A percentile compares a stretch with the other conserved stretches of the same genome.
These are phyloP conservation scores for Mycena metata DNA, from an alignment of 768 basidiomycete species.

Conservation along the genomic window DNA sequence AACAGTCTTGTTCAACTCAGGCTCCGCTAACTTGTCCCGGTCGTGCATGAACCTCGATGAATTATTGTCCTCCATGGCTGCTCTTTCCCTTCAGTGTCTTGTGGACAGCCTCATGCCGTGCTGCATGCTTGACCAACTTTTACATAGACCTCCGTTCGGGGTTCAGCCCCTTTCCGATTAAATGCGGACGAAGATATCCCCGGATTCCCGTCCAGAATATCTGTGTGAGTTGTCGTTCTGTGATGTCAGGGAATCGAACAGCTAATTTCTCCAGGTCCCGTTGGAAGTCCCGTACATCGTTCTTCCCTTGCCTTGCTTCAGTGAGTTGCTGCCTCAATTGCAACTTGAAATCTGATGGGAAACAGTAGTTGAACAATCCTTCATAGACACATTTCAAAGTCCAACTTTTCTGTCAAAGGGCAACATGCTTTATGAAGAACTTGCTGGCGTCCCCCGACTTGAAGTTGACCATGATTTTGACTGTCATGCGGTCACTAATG, in stretches of 20 bases:
- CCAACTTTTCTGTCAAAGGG: no score
- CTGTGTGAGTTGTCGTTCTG: constrained; percentile 19
- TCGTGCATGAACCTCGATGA: no score
- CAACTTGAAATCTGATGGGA: neutral
- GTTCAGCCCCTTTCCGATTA: constrained; percentile 14
- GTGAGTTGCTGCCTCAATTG: neutral
- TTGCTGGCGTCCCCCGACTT: no score
- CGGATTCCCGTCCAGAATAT: constrained; percentile 25
- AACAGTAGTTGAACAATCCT: neutral
- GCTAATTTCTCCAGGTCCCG: constrained; percentile 11
- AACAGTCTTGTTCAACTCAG: no score
- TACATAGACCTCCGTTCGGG: constrained; percentile 17
- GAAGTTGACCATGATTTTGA: no score
- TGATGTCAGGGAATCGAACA: constrained; percentile 10
- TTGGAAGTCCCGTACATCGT: constrained; percentile 23
- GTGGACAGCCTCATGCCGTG: neutral
- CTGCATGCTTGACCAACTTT: constrained; percentile 17
- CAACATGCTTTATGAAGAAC: no score
- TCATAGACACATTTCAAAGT: neutral
- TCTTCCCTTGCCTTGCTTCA: no score
- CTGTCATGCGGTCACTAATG: no score
- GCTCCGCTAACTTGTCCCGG: no score
- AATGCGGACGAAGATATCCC: constrained; percentile 15
- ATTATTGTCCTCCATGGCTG: no score
- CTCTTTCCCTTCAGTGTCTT: no score